Percentiles rank a stretch among this genome's conserved stretches.
phyloP scores from a whole-genome alignment of 164 flowering plant species.

The Nymphaea thermarum region DNA sequence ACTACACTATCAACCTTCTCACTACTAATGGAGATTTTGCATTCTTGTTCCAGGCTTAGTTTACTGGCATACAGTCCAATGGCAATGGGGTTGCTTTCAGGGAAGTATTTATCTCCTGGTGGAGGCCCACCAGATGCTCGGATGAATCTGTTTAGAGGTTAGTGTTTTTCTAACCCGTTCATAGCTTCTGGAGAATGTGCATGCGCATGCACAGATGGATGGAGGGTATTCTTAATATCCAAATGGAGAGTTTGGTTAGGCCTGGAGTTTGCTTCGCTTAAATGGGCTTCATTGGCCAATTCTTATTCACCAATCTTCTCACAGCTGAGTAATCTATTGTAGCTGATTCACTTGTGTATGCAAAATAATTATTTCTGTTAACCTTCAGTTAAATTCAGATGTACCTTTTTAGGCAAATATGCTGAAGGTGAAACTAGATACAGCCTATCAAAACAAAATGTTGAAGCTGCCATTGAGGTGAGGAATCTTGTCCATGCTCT shows the following conservation, averaged over 20 bases:
- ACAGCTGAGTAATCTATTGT: too few relatives aligned
- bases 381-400: too few relatives aligned
- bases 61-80: slow-evolving; percentile 82
- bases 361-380: too few relatives aligned
- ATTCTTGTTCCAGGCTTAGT: slow-evolving; percentile 32
- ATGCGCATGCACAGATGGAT: too few relatives aligned
- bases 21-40: neutral
- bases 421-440: slow-evolving; percentile 85
- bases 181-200: neutral
- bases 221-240: too few relatives aligned
- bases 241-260: too few relatives aligned
- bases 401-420: slow-evolving; percentile 44
- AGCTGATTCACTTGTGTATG: too few relatives aligned
- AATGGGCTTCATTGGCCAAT: neutral
- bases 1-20: neutral
- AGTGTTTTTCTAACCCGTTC: neutral
- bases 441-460: slow-evolving; percentile 30
- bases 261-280: neutral
- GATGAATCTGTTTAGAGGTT: slow-evolving; percentile 68
- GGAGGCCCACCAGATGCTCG: slow-evolving; percentile 64
- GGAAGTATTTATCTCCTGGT: slow-evolving; percentile 51
- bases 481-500: slow-evolving; percentile 1
- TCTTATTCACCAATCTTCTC: slow-evolving; percentile 4
- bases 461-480: slow-evolving; percentile 42
- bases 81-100: slow-evolving; percentile 90